A percentile compares a stretch with the other conserved stretches of the same genome.
phyloP scores from a whole-genome alignment of 176 grass and related monocot genomes.

The bread wheat (Triticum aestivum) region IWGSC_CS_RefSeq_v2.1 NC_057809.1:459820817-459821316 shows the following conservation, averaged over 20 bases:
- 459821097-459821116: neutral
- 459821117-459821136: neutral
- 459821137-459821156: neutral
- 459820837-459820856: neutral
- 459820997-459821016: neutral
- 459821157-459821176: neutral
- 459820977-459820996: neutral
- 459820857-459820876: neutral
- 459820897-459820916: neutral
- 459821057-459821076: neutral
- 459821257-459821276: constrained; percentile 56
- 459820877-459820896: neutral
- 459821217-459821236: constrained; percentile 91
- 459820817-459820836: neutral
- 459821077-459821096: neutral
- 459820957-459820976: neutral
- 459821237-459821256: constrained; percentile 77
- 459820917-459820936: neutral
- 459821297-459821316: neutral
- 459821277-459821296: constrained; percentile 54
- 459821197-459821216: constrained; percentile 47
- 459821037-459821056: neutral
- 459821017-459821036: neutral
- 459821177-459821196: neutral
- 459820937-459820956: neutral